Base-by-base conservation (phyloP, 1,139 yeast species). In the Yamadazyma triangularis region DNA sequence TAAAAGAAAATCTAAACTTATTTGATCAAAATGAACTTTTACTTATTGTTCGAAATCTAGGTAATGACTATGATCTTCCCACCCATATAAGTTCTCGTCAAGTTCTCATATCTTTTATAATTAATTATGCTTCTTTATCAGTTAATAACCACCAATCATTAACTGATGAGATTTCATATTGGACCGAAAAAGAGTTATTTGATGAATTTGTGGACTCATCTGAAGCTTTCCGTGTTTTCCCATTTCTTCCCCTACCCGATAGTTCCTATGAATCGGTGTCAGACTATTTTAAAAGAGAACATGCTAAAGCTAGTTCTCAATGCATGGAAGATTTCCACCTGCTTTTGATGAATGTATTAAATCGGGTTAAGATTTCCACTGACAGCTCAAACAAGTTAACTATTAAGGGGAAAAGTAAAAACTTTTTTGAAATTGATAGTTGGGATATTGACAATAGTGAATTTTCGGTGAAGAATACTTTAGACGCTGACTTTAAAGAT, bases 401-500 rank as follows among this genome's bases (percentile, higher is more conserved):
- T 2, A 38, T 58, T 18, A 47, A 47, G 15, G 64, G 65, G 1
- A 38, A 41, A 12, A 61, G 67, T 34, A 61, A 60, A 37, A 59
- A 62, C 39, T 50, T 57, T 27, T 30, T 37, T 51, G 26, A 32
- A 26, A 30, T 38, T 8, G 14, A 21, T 11, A 15, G 28, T 7
- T 32, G 31, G 8, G 27, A 28, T n/a, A n/a, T n/a, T n/a, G n/a
- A n/a, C n/a, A n/a, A n/a, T n/a, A n/a, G n/a, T n/a, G n/a, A n/a
- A n/a, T n/a, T n/a, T n/a, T n/a, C n/a, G n/a, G n/a, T n/a, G n/a
- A n/a, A n/a, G n/a, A n/a, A n/a, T n/a, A n/a, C n/a, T n/a, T n/a
- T n/a, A n/a, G n/a, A n/a, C n/a, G n/a, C n/a, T n/a, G n/a, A n/a
- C n/a, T n/a, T n/a, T n/a, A n/a, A n/a, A n/a, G n/a, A n/a, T n/a